Evolutionary conservation across 2,329 filamentous ascomycete species (phyloP).

Genomic region (Cladosporium velox): DNA sequence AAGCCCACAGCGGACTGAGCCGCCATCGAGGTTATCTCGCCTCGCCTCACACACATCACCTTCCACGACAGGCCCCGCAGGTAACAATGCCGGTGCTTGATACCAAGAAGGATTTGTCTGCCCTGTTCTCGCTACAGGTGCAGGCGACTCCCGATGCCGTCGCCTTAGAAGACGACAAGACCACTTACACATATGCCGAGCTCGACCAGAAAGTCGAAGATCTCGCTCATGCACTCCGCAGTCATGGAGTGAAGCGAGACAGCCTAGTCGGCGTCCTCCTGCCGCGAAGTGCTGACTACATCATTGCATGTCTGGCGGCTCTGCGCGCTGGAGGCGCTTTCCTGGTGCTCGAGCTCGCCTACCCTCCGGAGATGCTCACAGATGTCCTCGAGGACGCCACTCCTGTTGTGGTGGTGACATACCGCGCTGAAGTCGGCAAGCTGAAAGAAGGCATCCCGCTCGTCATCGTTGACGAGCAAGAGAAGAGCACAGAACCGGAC

Average conservation of each 20-base stretch:
- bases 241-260: slow-evolving; percentile 71
- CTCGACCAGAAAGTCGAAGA: slow-evolving; percentile 66
- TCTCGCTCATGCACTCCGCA: slow-evolving; percentile 65
- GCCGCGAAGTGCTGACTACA: slow-evolving; percentile 74
- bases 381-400: slow-evolving; percentile 76
- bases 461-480: slow-evolving; percentile 62
- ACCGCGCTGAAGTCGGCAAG: slow-evolving; percentile 63
- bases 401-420: slow-evolving; percentile 70
- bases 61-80: slow-evolving; percentile 10
- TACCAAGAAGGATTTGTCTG: slow-evolving; percentile 69
- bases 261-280: slow-evolving; percentile 74
- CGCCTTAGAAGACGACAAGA: slow-evolving; percentile 70
- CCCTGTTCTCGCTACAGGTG: slow-evolving; percentile 71
- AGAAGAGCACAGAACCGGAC: slow-evolving; percentile 38
- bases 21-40: slow-evolving; percentile 14
- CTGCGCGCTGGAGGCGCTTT: slow-evolving; percentile 78
- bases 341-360: slow-evolving; percentile 76
- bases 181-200: slow-evolving; percentile 70
- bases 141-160: slow-evolving; percentile 66
- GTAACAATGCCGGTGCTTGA: slow-evolving; percentile 66
- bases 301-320: slow-evolving; percentile 76
- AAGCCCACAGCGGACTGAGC: slow-evolving; percentile 14
- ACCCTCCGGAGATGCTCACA: slow-evolving; percentile 70
- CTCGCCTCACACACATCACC: slow-evolving; percentile 2
- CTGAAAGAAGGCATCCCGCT: slow-evolving; percentile 65